Base-by-base conservation (phyloP, 78 protist genomes). In the Mantamonas sphyraenae region DNA sequence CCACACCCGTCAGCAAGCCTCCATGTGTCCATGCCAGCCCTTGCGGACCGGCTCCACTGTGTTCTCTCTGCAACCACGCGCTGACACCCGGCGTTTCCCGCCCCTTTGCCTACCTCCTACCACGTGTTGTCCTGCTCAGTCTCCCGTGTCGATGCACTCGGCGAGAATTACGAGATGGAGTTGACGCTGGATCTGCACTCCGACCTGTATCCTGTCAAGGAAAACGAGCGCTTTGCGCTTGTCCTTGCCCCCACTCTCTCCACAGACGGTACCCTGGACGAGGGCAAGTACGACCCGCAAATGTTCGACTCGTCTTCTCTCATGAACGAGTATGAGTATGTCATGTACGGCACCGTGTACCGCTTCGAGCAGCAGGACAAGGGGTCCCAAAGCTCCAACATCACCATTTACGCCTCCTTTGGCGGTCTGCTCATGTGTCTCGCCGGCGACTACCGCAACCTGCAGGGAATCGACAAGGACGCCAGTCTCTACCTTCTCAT, bases 361-460 rank as follows among this genome's bases (percentile, higher is more conserved):
- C 60, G 57, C 55, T 75, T 59, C 53, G 22, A 47, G 42, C n/a
- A n/a, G n/a, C n/a, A n/a, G n/a, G n/a, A n/a, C n/a, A 51, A 57
- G 39, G 71, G 65, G 50, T 64, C 47, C 22, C 47, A 10, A 12
- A 10, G 22, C 10, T 12, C 47, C 42, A 3, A 24, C 58, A 42
- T 40, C 39, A 31, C 71, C 0, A 62, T 73, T 30, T 62, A 72
- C 20, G 80, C 62, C 16, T 80, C 85, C 0, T 80, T 56, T 60
- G 85, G 85, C 3, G 85, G 85, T 7, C 62, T 80, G 42, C 72
- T 80, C 31, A 80, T 80, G 85, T 5, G 10, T 5, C 47, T 42
- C 47, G 10, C 5, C 22, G 47, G 47, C 47, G 47, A 42, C 47
- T 10, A 42, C 22, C 47, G 47, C 47, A 5, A 42, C 47, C 5